Base-by-base conservation (phyloP, 371 early-diverging fungal species). In the Mucor sp. region DNA sequence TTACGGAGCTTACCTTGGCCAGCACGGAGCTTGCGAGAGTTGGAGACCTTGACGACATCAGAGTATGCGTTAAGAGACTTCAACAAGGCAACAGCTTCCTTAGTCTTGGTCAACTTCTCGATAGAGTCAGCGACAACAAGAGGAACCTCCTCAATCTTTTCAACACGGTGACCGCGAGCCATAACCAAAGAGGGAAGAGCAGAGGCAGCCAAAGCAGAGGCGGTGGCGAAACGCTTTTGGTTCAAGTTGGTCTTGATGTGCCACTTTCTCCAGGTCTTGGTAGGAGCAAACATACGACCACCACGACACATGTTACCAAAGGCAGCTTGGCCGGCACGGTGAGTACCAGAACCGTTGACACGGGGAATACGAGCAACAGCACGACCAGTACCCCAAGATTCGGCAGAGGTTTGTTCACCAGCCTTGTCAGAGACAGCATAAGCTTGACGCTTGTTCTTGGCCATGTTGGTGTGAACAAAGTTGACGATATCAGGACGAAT, bases 361-460 rank as follows among this genome's bases (percentile, higher is more conserved):
- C 99, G 95, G 74, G 99, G 99, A 79, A 99, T 99, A 96, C 99
- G 97, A 62, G 99, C 99, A 78, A 99, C 97, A 78, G 99, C 99
- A 88, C 99, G 97, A 94, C 96, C 97, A 63, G 99, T 99, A 89
- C 99, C 99, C 99, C 99, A 99, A 69, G 99, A 99, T 84, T 95
- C 96, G 69, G 99, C 99, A 68, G 98, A 98, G 81, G 99, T 99
- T 89, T 99, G 98, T 87, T 98, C 98, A 89, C 99, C 99, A 82
- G 99, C 99, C 86, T 94, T 91, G 80, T 90, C 90, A 77, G 92
- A 93, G 74, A 98, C 99, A 71, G 99, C 92, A 87, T 99, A 99
- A 68, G 99, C 92, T 90, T 99, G 99, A 82, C 99, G 96, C 86
- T 91, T 94, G 95, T 99, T 99, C 94, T 98, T 97, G 90, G 92